phyloP scores from a whole-genome alignment of 2,329 filamentous ascomycete genomes.

The Allantophomopsis lycopodina region DNA sequence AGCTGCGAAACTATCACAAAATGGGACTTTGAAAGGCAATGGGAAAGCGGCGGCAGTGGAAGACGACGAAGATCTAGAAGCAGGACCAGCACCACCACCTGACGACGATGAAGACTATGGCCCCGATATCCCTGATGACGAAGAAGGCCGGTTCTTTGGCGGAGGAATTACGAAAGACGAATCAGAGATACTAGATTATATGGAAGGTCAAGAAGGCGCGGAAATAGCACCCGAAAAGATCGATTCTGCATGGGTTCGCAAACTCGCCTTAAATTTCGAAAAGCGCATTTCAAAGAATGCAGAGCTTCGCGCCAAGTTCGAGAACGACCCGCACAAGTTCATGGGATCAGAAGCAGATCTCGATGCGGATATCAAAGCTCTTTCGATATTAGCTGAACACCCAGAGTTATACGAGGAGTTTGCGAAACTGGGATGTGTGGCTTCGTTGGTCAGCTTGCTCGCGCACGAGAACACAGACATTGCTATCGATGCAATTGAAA shows the following conservation, averaged over 20 bases:
- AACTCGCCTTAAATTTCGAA: slow-evolving; percentile 72
- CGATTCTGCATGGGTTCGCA: slow-evolving; percentile 71
- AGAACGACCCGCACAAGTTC: slow-evolving; percentile 68
- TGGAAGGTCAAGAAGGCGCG: slow-evolving; percentile 51
- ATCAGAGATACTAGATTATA: slow-evolving; percentile 73
- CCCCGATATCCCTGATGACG: slow-evolving; percentile 52
- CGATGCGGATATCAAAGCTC: slow-evolving; percentile 72
- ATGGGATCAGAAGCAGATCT: slow-evolving; percentile 80
- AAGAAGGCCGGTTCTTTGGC: slow-evolving; percentile 92
- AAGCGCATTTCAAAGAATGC: slow-evolving; percentile 85
- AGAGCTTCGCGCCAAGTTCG: slow-evolving; percentile 75
- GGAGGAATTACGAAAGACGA: slow-evolving; percentile 76
- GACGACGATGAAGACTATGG: slow-evolving; percentile 39
- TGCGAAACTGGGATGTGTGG: slow-evolving; percentile 57
- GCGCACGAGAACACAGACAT: slow-evolving; percentile 97
- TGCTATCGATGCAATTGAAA: slow-evolving; percentile 79
- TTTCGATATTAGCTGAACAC: slow-evolving; percentile 81
- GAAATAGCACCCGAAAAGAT: slow-evolving; percentile 53
- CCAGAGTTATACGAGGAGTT: slow-evolving; percentile 73
- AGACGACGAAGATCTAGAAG: slow-evolving; percentile 28
- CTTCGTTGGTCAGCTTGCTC: slow-evolving; percentile 65
- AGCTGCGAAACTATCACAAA: slow-evolving; percentile 35
- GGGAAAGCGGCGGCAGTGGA: slow-evolving; percentile 13
- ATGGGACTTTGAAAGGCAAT: slow-evolving; percentile 23
- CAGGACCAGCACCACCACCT: slow-evolving; percentile 36